Percentiles rank a stretch among this genome's conserved stretches.
phyloP scores from a whole-genome alignment of 345 rosid genomes.

The Barbarea vulgaris region DNA sequence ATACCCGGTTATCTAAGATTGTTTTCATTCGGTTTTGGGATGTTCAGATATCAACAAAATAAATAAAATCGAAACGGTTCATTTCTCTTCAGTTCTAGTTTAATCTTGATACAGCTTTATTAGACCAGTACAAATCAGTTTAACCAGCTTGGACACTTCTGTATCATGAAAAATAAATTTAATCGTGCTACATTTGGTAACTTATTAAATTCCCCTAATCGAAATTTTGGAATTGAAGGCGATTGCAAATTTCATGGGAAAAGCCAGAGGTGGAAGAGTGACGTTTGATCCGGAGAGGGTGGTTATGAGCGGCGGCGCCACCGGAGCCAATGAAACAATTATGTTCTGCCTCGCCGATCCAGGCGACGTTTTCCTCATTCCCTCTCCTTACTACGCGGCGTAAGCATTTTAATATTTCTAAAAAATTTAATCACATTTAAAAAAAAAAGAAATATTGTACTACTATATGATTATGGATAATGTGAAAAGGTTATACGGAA shows the following conservation, averaged over 20 bases:
- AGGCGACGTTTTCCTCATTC: conserved; percentile 80
- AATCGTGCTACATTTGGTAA: neutral
- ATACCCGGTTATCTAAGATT: too few relatives aligned
- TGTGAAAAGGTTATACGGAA: neutral
- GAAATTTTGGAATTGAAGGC: conserved; percentile 47
- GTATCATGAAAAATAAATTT: too few relatives aligned
- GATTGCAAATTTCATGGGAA: conserved; percentile 80
- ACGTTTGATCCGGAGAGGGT: conserved; percentile 67
- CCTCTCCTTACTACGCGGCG: conserved; percentile 86
- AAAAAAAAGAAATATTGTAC: neutral
- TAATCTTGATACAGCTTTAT: neutral
- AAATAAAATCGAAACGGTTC: neutral
- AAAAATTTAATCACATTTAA: neutral
- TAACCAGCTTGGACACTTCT: neutral
- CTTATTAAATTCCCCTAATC: neutral
- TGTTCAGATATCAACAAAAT: neutral
- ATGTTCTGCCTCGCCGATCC: conserved; percentile 88
- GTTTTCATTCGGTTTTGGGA: neutral
- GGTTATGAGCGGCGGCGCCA: conserved; percentile 91
- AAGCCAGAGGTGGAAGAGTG: conserved; percentile 58
- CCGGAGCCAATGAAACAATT: conserved; percentile 81
- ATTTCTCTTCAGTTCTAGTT: neutral
- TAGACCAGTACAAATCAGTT: neutral
- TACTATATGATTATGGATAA: neutral
- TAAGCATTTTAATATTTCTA: conserved; percentile 32